phyloP scores from a whole-genome alignment of 148 eudicot species.

The Chenopodium album region DNA sequence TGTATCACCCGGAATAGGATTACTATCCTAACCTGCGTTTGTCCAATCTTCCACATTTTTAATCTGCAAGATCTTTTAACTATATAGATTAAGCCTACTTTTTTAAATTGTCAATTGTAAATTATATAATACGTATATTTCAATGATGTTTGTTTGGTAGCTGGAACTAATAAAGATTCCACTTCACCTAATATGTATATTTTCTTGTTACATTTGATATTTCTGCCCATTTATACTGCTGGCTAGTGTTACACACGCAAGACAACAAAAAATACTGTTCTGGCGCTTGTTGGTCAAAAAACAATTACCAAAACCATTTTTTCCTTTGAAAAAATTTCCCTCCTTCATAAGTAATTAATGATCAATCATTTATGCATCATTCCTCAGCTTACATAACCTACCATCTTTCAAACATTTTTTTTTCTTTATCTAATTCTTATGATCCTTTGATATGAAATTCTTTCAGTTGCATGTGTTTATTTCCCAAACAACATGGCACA shows the following conservation, averaged over 20 bases:
- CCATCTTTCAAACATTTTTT: neutral
- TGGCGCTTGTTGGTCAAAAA: constrained; percentile 22
- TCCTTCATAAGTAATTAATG: constrained; percentile 1
- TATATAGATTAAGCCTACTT: neutral
- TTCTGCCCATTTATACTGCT: neutral
- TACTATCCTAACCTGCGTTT: neutral
- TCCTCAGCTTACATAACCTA: constrained; percentile 1
- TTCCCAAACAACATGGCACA: neutral
- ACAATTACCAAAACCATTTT: constrained; percentile 9
- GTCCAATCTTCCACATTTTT: neutral
- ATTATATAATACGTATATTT: neutral
- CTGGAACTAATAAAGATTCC: constrained; percentile 14
- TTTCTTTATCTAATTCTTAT: neutral
- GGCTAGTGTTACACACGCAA: neutral
- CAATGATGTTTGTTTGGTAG: constrained; percentile 14
- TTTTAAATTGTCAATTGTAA: neutral
- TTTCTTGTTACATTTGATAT: neutral
- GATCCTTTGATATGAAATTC: constrained; percentile 16
- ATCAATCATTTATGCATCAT: constrained; percentile 19
- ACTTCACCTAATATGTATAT: neutral
- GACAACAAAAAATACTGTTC: constrained; percentile 3
- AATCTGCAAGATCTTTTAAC: neutral
- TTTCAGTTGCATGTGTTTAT: neutral
- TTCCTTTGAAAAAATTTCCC: constrained; percentile 18
- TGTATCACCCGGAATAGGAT: neutral